These are phyloP conservation scores for Thielaviopsis populi DNA, from an alignment of 2,329 filamentous ascomycete species.

Conservation along the genomic window DNA sequence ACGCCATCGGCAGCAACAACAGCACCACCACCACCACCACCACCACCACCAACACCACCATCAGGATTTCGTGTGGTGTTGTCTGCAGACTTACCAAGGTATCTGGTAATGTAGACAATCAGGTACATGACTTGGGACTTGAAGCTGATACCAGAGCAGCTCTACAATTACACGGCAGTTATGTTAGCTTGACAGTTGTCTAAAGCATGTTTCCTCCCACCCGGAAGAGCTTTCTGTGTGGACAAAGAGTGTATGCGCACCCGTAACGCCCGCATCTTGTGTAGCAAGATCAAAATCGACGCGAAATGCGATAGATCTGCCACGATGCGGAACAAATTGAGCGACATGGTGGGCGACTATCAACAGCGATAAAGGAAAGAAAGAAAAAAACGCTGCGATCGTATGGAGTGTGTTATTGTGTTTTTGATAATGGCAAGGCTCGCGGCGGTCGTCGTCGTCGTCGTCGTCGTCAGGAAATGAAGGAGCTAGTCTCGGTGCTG, in stretches of 20 bases:
- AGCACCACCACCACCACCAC: no score
- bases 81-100: constrained; percentile 57
- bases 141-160: constrained; percentile 94
- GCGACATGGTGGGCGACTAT: constrained; percentile 25
- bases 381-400: no score
- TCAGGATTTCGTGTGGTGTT: no score
- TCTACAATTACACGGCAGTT: constrained; percentile 38
- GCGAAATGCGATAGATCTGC: constrained; percentile 86
- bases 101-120: constrained; percentile 83
- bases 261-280: constrained; percentile 56
- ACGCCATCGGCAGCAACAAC: no score
- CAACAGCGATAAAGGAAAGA: not conserved
- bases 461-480: not conserved
- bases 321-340: constrained; percentile 44
- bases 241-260: not conserved
- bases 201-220: not conserved
- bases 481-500: not conserved
- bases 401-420: not conserved
- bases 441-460: not conserved
- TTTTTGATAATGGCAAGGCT: not conserved
- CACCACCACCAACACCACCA: no score
- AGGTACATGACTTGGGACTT: constrained; percentile 95
- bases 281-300: constrained; percentile 85
- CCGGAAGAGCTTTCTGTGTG: not conserved
- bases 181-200: not conserved